Evolutionary conservation across 805 yeast species (phyloP).

Genomic region (Ogataea methanolica): DNA sequence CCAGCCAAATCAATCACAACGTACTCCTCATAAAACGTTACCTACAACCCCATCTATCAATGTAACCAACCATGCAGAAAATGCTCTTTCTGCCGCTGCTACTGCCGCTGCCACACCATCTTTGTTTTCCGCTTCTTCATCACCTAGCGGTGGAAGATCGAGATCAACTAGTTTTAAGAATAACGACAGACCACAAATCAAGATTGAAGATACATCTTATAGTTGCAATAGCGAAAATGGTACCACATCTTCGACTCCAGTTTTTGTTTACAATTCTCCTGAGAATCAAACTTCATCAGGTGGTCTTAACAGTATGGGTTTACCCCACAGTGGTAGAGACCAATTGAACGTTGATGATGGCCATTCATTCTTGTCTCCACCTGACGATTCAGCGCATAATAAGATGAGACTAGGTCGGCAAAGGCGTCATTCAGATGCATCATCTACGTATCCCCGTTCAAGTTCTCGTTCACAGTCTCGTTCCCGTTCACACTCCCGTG

Average conservation of each 20-base stretch:
- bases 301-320: conserved; percentile 8
- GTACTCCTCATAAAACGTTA: too few species aligned
- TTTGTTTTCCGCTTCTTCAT: conserved; percentile 44
- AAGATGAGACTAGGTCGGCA: conserved; percentile 38
- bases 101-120: conserved; percentile 54
- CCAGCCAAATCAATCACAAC: background rate
- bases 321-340: background rate
- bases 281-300: background rate
- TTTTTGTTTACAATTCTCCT: conserved; percentile 5
- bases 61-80: conserved; percentile 35
- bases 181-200: conserved; percentile 15
- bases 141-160: conserved; percentile 32
- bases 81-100: conserved; percentile 43
- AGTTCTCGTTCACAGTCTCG: conserved; percentile 25
- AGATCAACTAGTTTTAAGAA: conserved; percentile 25
- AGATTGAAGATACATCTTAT: conserved; percentile 22
- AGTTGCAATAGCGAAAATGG: background rate
- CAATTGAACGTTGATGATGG: conserved; percentile 31
- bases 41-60: conserved; percentile 16
- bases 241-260: conserved; percentile 3
- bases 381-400: conserved; percentile 26
- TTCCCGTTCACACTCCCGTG: conserved; percentile 21
- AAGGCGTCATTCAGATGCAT: conserved; percentile 24
- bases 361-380: conserved; percentile 18
- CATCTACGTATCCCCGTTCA: conserved; percentile 30